Evolutionary conservation across 2,329 filamentous ascomycete species (phyloP), one percentile per base, ranked within the genome.

Genomic region (Claviceps capensis): DNA sequence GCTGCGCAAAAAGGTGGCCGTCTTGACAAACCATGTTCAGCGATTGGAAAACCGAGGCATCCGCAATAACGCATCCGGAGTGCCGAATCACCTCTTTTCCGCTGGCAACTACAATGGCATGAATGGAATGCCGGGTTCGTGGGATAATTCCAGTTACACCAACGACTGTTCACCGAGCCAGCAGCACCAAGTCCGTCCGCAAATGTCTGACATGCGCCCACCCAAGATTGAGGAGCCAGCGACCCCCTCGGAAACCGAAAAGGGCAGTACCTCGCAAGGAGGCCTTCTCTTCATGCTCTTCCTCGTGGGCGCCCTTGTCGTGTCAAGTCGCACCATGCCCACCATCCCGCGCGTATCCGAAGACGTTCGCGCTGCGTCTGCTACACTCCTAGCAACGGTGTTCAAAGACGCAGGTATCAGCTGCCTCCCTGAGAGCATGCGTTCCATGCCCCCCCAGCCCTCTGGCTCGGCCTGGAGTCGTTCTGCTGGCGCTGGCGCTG

Each of bases 281-380:
- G 81, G 88, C 62, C 72, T 97, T 61, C 77, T 97, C 67, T 85
- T 91, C 69, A 95, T 96, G 88, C 86, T 96, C 60, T 86, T 98
- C 64, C 85, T 98, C 51, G 90, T 95, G 58, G 93, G 93, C 64
- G 93, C 93, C 50, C 95, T 96, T 65, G 89, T 97, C 60, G 85
- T 93, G 56, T 96, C 91, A 36, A 94, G 90, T 70, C 82, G 82
- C 59, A 79, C 82, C 45, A 75, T 83, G 19, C 80, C 83, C 41
- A 80, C 81, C 59, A 83, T 94, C 59, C 86, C 86, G 49, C 79
- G 79, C 52, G 84, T 91, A 64, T 85, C 88, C 38, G 85, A 91
- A 52, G 86, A 91, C 60, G 81, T 93, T 52, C 84, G 86, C 54
- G 83, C 80, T 57, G 86, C 86, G 42, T 88, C 87, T 14, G 84